A percentile compares a stretch with the other conserved stretches of the same genome.
These are phyloP conservation scores for Cystobasidium ongulense DNA, from an alignment of 768 basidiomycete genomes.

Conservation along the genomic window DNA sequence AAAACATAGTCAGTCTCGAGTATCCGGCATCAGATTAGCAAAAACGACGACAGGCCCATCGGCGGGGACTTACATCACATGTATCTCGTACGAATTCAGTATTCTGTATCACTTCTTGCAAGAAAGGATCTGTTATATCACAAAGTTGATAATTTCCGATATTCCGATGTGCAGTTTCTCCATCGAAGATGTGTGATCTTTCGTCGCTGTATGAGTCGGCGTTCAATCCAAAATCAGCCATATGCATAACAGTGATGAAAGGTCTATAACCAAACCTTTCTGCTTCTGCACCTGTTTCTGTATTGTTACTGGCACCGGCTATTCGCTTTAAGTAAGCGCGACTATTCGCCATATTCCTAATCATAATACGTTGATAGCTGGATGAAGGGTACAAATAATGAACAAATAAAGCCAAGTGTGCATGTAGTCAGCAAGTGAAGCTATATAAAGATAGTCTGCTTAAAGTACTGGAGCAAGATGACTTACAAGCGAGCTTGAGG, in stretches of 20 bases:
- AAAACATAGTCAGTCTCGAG: conserved; percentile 13
- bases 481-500: conserved; percentile 67
- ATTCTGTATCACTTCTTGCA: conserved; percentile 70
- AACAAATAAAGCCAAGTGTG: too few species aligned
- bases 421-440: conserved; percentile 35
- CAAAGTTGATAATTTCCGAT: conserved; percentile 89
- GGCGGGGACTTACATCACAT: conserved; percentile 59
- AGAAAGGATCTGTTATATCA: conserved; percentile 79
- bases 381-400: background rate
- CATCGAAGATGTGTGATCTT: conserved; percentile 74
- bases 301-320: background rate
- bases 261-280: background rate
- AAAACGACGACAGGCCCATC: too few species aligned
- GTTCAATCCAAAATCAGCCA: background rate
- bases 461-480: too few species aligned
- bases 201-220: background rate
- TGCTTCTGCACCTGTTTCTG: background rate
- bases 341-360: conserved; percentile 59
- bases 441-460: too few species aligned
- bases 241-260: too few species aligned
- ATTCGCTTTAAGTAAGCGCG: conserved; percentile 16
- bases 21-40: too few species aligned
- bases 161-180: conserved; percentile 65
- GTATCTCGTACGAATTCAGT: conserved; percentile 59
- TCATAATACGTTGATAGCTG: conserved; percentile 86